Evolutionary conservation across 2,329 filamentous ascomycete species (phyloP), one percentile per base, ranked within the genome.

Genomic region (Neoscytalidium dimidiatum): DNA sequence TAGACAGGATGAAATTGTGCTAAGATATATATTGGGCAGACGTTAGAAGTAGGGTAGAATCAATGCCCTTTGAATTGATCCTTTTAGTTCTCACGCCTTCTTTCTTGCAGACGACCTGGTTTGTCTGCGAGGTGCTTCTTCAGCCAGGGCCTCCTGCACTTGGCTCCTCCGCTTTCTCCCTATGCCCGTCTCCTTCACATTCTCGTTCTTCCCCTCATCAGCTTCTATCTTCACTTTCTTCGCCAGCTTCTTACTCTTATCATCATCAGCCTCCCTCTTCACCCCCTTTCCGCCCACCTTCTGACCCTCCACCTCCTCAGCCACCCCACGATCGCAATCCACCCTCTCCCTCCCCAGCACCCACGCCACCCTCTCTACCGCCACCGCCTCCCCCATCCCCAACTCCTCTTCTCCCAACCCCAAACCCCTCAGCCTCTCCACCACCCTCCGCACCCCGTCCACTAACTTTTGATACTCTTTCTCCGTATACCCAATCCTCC

Each of bases 301-400:
- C n/a, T 13, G 26, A 17, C 11, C 46, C 52, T 19, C 33, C 51
- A 28, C 4, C 44, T 7, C 43, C 29, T 35, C 51, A n/a, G 8
- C 53, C 65, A 19, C 67, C 19, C 52, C 68, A 67, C 8, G 7
- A 64, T 28, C 62, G 68, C 57, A 73, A 71, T 74, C 70, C 7
- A 68, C 66, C 73, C 66, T 68, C 52, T 71, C 71, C 67, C 68
- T 86, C 72, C 91, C 85, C 57, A 91, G 73, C 9, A 91, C 89
- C 72, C 88, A 92, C 2, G 90, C 90, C 19, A 89, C 90, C 73
- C 85, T 89, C 75, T 93, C 91, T 4, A 90, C 78, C 35, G 91
- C 86, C 44, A 86, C 80, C 1, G 88, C 88, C 33, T 76, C 68
- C 48, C 70, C 70, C 67, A 68, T 86, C 72, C 90, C 85, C 57